These are phyloP conservation scores for Tricholoma matsutake DNA, from an alignment of 768 basidiomycete species.

Conservation along the genomic window DNA sequence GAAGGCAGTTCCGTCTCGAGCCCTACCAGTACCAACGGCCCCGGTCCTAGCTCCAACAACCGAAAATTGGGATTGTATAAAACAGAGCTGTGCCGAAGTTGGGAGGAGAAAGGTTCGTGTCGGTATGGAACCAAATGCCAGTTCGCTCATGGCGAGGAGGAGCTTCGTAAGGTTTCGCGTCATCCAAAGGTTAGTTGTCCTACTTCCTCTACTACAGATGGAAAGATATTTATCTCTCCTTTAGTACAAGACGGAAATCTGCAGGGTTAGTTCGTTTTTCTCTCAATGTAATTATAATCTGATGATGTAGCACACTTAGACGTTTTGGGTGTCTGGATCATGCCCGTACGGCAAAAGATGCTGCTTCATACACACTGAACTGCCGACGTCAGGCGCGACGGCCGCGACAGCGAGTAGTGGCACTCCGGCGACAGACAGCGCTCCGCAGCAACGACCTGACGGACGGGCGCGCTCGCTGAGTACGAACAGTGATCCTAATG, in stretches of 20 bases:
- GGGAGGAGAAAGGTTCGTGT: slow-evolving; percentile 89
- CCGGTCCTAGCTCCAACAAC: slow-evolving; percentile 87
- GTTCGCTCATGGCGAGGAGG: slow-evolving; percentile 90
- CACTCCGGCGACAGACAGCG: slow-evolving; percentile 37
- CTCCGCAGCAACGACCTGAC: slow-evolving; percentile 51
- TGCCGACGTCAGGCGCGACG: slow-evolving; percentile 60
- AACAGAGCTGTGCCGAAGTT: slow-evolving; percentile 85
- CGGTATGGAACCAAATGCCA: slow-evolving; percentile 88
- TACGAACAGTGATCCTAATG: slow-evolving; percentile 80
- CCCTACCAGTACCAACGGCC: slow-evolving; percentile 38
- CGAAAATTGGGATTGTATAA: slow-evolving; percentile 89
- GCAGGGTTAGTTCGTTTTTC: slow-evolving; percentile 55
- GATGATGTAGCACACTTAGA: slow-evolving; percentile 38
- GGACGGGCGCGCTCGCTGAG: slow-evolving; percentile 65
- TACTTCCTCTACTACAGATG: slow-evolving; percentile 12
- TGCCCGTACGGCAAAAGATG: slow-evolving; percentile 92
- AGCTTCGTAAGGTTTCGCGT: slow-evolving; percentile 77
- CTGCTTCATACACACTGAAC: slow-evolving; percentile 91
- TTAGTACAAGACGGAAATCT: slow-evolving; percentile 93
- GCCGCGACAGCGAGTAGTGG: slow-evolving; percentile 40
- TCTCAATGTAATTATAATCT: slow-evolving; percentile 7
- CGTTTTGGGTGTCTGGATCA: slow-evolving; percentile 92
- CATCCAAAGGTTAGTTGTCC: slow-evolving; percentile 74
- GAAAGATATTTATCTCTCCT: slow-evolving; percentile 14
- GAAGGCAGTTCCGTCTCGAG: slow-evolving; percentile 37